Conservation (phyloP, 1,284 basidiomycete species). For the Neolentinus lepideus region DNA sequence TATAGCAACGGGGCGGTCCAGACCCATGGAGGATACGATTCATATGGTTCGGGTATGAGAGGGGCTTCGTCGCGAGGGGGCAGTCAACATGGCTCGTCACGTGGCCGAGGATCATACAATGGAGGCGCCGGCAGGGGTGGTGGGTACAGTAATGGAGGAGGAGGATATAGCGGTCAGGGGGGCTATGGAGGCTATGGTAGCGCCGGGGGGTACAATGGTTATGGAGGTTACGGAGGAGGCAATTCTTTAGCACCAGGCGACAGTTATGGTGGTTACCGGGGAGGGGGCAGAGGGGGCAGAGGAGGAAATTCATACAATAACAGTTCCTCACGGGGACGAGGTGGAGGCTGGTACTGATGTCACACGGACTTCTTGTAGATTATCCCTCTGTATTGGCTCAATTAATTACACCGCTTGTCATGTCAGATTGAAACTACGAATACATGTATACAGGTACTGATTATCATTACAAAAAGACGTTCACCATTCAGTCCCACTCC, state of each 20-base stretch:
- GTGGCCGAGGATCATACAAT: slow-evolving; percentile 10
- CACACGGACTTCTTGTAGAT: not conserved
- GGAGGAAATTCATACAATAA: slow-evolving; percentile 15
- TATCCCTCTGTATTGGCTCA: not conserved
- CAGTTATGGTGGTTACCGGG: slow-evolving; percentile 12
- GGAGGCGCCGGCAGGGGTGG: slow-evolving; percentile 12
- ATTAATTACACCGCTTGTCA: too few relatives aligned
- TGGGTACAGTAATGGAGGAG: slow-evolving; percentile 1
- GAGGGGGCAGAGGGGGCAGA: slow-evolving; percentile 14
- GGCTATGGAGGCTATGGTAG: slow-evolving; percentile 14
- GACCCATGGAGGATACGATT: not conserved
- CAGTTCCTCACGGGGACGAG: slow-evolving; percentile 29
- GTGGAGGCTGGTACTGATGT: slow-evolving; percentile 29
- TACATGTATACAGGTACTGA: not conserved
- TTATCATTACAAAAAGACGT: too few relatives aligned
- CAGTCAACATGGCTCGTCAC: slow-evolving; percentile 2
- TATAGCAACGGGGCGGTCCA: not conserved
- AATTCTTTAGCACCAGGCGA: slow-evolving; percentile 14
- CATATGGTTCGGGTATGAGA: not conserved
- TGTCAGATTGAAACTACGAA: not conserved
- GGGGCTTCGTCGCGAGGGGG: not conserved
- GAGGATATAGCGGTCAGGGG: slow-evolving; percentile 8
- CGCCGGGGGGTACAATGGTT: slow-evolving; percentile 22
- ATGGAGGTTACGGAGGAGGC: slow-evolving; percentile 18
- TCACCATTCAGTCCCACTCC: not conserved